Evolutionary conservation across 176 grass and related monocot species (phyloP).

Genomic region (Poa annua): DNA sequence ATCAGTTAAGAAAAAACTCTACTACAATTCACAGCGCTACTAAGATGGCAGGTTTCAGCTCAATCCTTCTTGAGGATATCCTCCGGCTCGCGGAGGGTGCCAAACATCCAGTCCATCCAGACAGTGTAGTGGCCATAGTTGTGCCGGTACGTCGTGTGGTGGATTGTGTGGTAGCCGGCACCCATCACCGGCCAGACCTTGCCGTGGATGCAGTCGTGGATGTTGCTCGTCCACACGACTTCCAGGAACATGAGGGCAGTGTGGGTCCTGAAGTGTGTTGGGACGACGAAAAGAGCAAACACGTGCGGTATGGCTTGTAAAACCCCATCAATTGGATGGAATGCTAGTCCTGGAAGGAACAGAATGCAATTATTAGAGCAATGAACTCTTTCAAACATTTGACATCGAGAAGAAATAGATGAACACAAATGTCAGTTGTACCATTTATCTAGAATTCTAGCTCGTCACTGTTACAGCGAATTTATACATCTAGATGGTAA

Average conservation of each 20-base stretch:
- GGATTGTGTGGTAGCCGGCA: constrained; percentile 93
- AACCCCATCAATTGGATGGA: constrained; percentile 96
- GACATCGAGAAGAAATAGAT: background rate
- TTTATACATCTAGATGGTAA: background rate
- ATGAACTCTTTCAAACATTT: background rate
- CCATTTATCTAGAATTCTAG: background rate
- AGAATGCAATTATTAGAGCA: background rate
- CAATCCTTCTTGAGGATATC: constrained; percentile 67
- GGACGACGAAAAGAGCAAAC: constrained; percentile 73
- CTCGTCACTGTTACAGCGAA: background rate
- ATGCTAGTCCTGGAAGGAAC: constrained; percentile 69
- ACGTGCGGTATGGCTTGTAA: constrained; percentile 87
- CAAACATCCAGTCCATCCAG: constrained; percentile 98
- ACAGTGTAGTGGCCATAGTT: constrained; percentile 98
- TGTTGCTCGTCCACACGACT: constrained; percentile 88
- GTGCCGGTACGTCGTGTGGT: constrained; percentile 95
- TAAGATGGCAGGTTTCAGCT: no score
- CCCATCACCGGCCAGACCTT: constrained; percentile 99
- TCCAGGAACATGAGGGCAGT: constrained; percentile 70
- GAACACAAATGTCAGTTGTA: background rate
- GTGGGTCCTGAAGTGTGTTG: constrained; percentile 70
- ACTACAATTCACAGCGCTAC: constrained; percentile 1
- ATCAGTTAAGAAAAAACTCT: constrained; percentile 25
- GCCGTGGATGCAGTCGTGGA: constrained; percentile 95
- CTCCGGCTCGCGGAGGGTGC: constrained; percentile 81